Percentiles rank a stretch among this genome's conserved stretches.
phyloP scores from a whole-genome alignment of 1,284 basidiomycete genomes.

The Gymnopus androsaceus region DNA sequence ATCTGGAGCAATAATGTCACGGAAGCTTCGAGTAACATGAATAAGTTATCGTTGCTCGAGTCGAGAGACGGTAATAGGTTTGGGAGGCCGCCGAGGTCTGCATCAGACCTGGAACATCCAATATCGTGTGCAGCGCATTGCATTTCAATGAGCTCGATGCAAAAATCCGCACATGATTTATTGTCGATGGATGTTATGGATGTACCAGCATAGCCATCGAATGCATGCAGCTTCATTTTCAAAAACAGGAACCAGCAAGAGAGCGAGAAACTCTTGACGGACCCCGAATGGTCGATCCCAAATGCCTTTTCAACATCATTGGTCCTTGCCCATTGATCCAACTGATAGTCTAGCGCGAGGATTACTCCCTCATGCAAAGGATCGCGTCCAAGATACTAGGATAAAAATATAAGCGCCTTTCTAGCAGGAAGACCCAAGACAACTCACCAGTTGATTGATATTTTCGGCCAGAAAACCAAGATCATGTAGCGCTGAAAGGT shows the following conservation, averaged over 20 bases:
- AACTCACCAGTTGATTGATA: constrained; percentile 40
- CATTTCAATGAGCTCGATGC: constrained; percentile 38
- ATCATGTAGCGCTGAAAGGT: constrained; percentile 38
- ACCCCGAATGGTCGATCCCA: constrained; percentile 22
- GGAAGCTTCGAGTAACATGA: constrained; percentile 42
- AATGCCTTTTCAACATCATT: constrained; percentile 33
- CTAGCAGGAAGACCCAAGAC: neutral
- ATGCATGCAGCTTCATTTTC: constrained; percentile 33
- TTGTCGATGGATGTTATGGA: constrained; percentile 21
- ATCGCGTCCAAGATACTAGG: constrained; percentile 41
- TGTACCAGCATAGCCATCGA: neutral
- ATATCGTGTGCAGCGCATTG: constrained; percentile 34
- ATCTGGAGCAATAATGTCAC: constrained; percentile 38
- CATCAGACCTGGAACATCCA: neutral
- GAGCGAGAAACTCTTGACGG: constrained; percentile 38
- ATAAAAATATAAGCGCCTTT: constrained; percentile 2
- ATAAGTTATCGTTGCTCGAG: constrained; percentile 43
- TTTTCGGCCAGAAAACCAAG: constrained; percentile 44
- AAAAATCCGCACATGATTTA: constrained; percentile 29
- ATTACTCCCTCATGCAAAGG: constrained; percentile 38
- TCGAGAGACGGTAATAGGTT: constrained; percentile 26
- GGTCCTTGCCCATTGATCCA: constrained; percentile 44
- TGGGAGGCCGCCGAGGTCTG: constrained; percentile 14
- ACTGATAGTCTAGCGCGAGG: constrained; percentile 43
- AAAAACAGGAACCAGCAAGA: constrained; percentile 42